Conservation (phyloP, 1,284 basidiomycete genomes). For the Athelia psychrophila region DNA sequence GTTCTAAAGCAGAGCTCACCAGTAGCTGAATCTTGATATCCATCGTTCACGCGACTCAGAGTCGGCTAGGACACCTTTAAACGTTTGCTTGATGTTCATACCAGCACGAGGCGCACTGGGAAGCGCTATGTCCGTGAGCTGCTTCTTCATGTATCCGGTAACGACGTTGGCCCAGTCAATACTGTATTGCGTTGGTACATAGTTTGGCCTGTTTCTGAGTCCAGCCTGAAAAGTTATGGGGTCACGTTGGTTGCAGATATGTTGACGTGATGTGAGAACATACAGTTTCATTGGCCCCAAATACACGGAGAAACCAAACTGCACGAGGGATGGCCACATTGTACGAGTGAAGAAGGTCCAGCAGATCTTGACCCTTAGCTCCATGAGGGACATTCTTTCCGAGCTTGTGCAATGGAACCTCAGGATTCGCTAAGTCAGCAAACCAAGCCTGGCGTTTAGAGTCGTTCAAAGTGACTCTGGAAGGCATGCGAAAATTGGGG, state of each 20-base stretch:
- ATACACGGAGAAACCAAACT: slow-evolving; percentile 92
- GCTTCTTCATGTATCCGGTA: slow-evolving; percentile 87
- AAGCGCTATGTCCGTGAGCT: slow-evolving; percentile 80
- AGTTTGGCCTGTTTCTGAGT: slow-evolving; percentile 68
- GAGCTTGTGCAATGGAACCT: slow-evolving; percentile 85
- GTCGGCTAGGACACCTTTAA: slow-evolving; percentile 75
- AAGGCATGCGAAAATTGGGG: slow-evolving; percentile 81
- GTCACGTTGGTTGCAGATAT: slow-evolving; percentile 1
- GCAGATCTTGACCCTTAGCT: slow-evolving; percentile 86
- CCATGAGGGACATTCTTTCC: slow-evolving; percentile 92
- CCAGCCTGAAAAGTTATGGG: slow-evolving; percentile 46
- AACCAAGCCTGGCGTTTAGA: slow-evolving; percentile 88
- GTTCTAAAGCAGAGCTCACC: slow-evolving; percentile 43
- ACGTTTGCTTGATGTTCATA: slow-evolving; percentile 75
- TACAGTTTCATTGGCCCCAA: slow-evolving; percentile 95
- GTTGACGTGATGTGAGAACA: slow-evolving; percentile 16
- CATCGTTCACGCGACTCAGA: slow-evolving; percentile 69
- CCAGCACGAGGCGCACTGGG: slow-evolving; percentile 75
- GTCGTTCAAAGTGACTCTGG: slow-evolving; percentile 89
- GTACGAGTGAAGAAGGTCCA: slow-evolving; percentile 84
- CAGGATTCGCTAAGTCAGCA: slow-evolving; percentile 85
- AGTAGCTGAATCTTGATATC: slow-evolving; percentile 81
- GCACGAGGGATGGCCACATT: slow-evolving; percentile 86
- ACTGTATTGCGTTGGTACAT: slow-evolving; percentile 82
- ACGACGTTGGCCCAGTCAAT: slow-evolving; percentile 88